Evolutionary conservation across 129 eudicot genomes (phyloP), one percentile per base, ranked within the genome.

Genomic region (Scalesia atractyloides): DNA sequence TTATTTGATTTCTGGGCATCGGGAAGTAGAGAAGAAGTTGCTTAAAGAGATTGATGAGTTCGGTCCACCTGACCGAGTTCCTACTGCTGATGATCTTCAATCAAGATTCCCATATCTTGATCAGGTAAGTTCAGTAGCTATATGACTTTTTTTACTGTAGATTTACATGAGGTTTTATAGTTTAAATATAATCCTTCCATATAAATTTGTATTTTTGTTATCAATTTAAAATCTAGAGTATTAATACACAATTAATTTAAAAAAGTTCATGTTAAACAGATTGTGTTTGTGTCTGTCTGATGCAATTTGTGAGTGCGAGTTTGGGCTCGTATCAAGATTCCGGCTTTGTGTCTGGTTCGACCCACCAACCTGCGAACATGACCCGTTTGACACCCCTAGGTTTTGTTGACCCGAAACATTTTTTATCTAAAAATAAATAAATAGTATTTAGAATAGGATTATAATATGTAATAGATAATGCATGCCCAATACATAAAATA

Each of bases 21-120:
- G 88, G 14, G 88, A 86, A 33, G 97, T 88, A 4, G 99, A 95
- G 84, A 86, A 74, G 71, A 95, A 90, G 72, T 52, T 95, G 83
- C 82, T 95, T 54, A 74, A 82, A 47, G 99, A 95, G 78, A 90
- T 95, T 19, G 97, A 95, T 41, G 85, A 72, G 41, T 95, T 88
- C 66, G 96, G 97, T 61, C 84, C 89, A 22, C 81, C 2, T 15
- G 87, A 88, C 73, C 83, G 57, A 43, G 60, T 85, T 33, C 99
- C 96, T 20, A 88, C 83, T 13, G 93, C 97, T 52, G 63, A 75
- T 64, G 99, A 95, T 84, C 99, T 95, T 65, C 94, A 88, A 75
- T 54, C 73, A 47, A 84, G 77, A 70, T 95, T 95, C 66, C 94
- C 97, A 4, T 95, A 90, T 80, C 74, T 90, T 63, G 96, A 95